Evolutionary conservation across 768 basidiomycete species (phyloP).

Genomic region (Suillus weaverae): DNA sequence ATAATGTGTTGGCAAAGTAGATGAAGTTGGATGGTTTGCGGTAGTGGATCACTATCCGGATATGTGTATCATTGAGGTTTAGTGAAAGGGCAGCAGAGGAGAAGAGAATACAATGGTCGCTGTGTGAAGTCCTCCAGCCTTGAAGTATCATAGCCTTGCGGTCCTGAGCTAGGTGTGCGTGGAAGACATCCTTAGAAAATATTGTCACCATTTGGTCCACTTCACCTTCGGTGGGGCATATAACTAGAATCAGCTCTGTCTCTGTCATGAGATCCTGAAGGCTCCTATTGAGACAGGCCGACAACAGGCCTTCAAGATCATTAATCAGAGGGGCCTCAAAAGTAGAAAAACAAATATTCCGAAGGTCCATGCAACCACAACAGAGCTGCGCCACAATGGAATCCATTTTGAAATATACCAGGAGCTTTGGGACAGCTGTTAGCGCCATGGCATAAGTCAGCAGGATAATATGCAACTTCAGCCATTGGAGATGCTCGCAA

Average conservation of each 20-base stretch:
- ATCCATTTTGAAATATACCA: not conserved
- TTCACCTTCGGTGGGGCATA: not conserved
- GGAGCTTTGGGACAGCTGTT: not conserved
- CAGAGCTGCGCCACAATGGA: not conserved
- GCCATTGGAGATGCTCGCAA: not conserved
- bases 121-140: not conserved
- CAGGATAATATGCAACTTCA: not conserved
- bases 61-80: not conserved
- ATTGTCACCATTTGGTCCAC: not conserved
- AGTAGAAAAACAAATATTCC: not conserved
- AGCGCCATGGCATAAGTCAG: not conserved
- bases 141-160: not conserved
- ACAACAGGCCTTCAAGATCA: not conserved
- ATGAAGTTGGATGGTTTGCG: not conserved
- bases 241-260: not conserved
- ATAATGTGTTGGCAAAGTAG: not conserved
- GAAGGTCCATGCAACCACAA: not conserved
- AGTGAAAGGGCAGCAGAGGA: not conserved
- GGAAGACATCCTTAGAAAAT: not conserved
- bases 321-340: not conserved
- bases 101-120: not conserved
- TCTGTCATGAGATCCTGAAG: not conserved
- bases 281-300: not conserved
- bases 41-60: not conserved
- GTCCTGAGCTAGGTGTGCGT: not conserved